Evolutionary conservation across 106 monocot species (phyloP).

Genomic region (Acanthochlamys bracteata): DNA sequence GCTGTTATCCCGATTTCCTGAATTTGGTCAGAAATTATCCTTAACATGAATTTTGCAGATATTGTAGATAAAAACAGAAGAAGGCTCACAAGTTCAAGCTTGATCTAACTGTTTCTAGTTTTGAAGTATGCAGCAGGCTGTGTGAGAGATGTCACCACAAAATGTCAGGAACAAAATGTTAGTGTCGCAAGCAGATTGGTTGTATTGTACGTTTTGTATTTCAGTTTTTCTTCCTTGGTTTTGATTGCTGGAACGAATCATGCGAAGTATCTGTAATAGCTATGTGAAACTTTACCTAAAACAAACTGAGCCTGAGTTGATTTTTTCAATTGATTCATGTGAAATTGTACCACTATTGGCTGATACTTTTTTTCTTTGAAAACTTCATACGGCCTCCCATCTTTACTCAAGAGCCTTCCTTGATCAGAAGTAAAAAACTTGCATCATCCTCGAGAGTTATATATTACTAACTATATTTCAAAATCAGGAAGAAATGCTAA

Average conservation of each 20-base stretch:
- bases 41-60: slow-evolving; percentile 7
- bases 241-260: not conserved
- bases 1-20: not conserved
- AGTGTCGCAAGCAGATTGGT: not conserved
- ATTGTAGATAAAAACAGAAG: slow-evolving; percentile 36
- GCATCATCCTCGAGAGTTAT: no score
- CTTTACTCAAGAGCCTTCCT: no score
- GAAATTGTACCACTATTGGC: no score
- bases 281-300: no score
- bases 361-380: no score
- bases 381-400: no score
- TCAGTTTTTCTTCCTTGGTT: not conserved
- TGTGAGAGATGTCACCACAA: slow-evolving; percentile 23
- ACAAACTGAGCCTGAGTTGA: no score
- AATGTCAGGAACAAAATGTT: not conserved
- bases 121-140: slow-evolving; percentile 26
- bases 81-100: slow-evolving; percentile 34
- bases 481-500: no score
- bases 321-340: no score
- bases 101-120: slow-evolving; percentile 8
- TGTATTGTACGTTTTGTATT: not conserved
- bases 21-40: not conserved
- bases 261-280: slow-evolving; percentile 2
- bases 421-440: no score
- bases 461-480: no score